A percentile compares a stretch with the other conserved stretches of the same genome.
Evolutionary conservation across 306 rosid genomes (phyloP).

Genomic region (Mimosa bimucronata): DNA sequence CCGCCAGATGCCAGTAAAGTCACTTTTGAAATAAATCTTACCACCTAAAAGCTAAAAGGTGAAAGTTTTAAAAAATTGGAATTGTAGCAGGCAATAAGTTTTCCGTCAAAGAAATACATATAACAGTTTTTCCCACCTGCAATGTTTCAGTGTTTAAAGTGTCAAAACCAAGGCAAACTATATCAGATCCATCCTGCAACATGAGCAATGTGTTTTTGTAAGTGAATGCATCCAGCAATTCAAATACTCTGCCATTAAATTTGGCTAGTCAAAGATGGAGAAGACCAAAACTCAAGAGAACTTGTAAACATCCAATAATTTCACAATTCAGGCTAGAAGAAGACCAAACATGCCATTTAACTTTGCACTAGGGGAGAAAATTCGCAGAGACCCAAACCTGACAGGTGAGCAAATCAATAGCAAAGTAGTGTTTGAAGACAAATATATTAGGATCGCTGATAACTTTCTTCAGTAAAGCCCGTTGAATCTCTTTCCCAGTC

Average conservation of each 20-base stretch:
- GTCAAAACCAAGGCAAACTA: conserved; percentile 83
- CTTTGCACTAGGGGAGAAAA: conserved; percentile 5
- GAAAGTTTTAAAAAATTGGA: conserved; percentile 33
- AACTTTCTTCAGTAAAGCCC: conserved; percentile 73
- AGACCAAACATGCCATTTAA: conserved; percentile 11
- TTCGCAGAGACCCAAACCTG: conserved; percentile 58
- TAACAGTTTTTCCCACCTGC: conserved; percentile 60
- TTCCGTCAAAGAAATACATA: conserved; percentile 17
- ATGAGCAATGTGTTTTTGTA: conserved; percentile 38
- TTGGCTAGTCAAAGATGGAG: conserved; percentile 18
- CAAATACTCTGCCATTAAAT: conserved; percentile 21
- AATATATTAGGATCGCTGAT: conserved; percentile 72
- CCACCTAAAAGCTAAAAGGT: conserved; percentile 66
- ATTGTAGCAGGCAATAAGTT: conserved; percentile 13
- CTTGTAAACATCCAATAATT: conserved; percentile 9
- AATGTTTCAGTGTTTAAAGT: conserved; percentile 72
- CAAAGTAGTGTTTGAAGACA: conserved; percentile 89
- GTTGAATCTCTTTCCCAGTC: conserved; percentile 95
- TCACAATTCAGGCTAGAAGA: conserved; percentile 21
- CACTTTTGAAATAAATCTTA: conserved; percentile 87
- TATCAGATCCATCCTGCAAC: conserved; percentile 74
- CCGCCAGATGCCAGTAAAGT: conserved; percentile 97
- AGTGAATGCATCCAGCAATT: conserved; percentile 32
- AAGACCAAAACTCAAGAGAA: not conserved
- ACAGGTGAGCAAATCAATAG: conserved; percentile 84